phyloP scores from a whole-genome alignment of 208 protist genomes.

The Histomonas meleagridis region DNA sequence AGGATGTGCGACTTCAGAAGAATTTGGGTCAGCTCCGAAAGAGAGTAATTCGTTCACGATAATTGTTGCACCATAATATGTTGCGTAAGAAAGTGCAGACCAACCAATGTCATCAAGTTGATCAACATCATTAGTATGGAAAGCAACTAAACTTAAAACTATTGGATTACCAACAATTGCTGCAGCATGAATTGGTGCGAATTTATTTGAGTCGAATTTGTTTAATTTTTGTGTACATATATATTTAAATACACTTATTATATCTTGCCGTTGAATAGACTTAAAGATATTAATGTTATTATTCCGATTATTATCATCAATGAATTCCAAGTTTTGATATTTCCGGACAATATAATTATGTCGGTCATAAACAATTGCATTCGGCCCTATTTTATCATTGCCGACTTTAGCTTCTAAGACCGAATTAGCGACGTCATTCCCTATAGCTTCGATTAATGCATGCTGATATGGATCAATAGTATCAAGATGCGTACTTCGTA shows the following conservation, averaged over 20 bases:
- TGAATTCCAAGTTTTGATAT: not conserved
- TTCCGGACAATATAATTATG: not conserved
- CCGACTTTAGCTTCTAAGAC: not conserved
- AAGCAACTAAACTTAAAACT: not conserved
- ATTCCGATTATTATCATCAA: not conserved
- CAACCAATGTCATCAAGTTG: not conserved
- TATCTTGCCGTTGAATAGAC: not conserved
- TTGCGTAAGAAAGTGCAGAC: not conserved
- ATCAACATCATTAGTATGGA: not conserved
- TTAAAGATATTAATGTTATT: not conserved
- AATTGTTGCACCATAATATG: too few relatives aligned
- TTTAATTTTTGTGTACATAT: not conserved
- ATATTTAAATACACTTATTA: not conserved
- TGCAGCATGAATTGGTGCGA: not conserved
- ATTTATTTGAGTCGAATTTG: not conserved
- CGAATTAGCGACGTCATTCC: not conserved
- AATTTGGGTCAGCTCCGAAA: not conserved
- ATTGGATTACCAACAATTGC: slow-evolving; percentile 19
- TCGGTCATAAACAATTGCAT: not conserved
- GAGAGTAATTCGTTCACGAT: not conserved
- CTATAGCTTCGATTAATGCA: not conserved
- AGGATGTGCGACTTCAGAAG: not conserved
- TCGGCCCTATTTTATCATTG: not conserved
- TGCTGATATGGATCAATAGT: slow-evolving; percentile 20
- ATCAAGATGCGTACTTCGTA: slow-evolving; percentile 47